A percentile compares a stretch with the other conserved stretches of the same genome.
Conservation (phyloP, 169 alveolate species). For the Cyclospora cayetanensis region DNA sequence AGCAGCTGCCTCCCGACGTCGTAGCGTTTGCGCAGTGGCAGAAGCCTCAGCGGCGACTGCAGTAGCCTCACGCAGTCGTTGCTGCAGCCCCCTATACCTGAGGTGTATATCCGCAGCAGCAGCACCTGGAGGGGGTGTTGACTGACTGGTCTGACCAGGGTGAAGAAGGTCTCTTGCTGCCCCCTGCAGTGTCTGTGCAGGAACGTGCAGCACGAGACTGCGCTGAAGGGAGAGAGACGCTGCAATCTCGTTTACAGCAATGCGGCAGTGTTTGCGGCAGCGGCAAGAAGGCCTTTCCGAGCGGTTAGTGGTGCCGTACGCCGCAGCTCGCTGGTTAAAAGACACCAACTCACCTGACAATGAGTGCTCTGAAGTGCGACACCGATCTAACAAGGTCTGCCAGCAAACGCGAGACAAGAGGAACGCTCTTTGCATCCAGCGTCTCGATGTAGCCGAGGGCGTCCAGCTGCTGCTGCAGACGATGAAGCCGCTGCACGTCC, state of each 20-base stretch:
- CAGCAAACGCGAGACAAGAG: not conserved
- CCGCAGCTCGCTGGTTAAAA: too few species aligned
- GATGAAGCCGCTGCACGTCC: not conserved
- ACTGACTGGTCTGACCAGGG: too few species aligned
- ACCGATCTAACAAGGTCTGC: constrained; percentile 6
- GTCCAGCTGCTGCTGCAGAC: constrained; percentile 32
- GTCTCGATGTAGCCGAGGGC: not conserved
- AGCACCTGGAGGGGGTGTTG: not conserved
- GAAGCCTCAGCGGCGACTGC: not conserved
- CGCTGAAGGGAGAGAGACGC: too few species aligned
- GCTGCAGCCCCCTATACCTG: constrained; percentile 64
- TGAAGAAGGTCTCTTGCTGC: too few species aligned
- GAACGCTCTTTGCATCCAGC: not conserved
- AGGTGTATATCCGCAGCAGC: not conserved
- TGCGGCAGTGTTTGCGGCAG: too few species aligned
- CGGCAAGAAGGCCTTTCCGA: too few species aligned
- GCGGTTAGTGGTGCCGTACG: too few species aligned
- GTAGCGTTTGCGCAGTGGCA: too few species aligned
- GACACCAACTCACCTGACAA: not conserved
- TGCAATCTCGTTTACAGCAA: too few species aligned
- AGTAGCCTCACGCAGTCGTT: constrained; percentile 32
- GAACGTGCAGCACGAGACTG: too few species aligned
- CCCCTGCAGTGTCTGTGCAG: too few species aligned
- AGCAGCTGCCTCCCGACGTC: too few species aligned
- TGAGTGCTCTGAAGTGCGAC: constrained; percentile 11